These are phyloP conservation scores for Chrysopogon serrulatus DNA, from an alignment of 176 grass and related monocot species.

Conservation along the genomic window DNA sequence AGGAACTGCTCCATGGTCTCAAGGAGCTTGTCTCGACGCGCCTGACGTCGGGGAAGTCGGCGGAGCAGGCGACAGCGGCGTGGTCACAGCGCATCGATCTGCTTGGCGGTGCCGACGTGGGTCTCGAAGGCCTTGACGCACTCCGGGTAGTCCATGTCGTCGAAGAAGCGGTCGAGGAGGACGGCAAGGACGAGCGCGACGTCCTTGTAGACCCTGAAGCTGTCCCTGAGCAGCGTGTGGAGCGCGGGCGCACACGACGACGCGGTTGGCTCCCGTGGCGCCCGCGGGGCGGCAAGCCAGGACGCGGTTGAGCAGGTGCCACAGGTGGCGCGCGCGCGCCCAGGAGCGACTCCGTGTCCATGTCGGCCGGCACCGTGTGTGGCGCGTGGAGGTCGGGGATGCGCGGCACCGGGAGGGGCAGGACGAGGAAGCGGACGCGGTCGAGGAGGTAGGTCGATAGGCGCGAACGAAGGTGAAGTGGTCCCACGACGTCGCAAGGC, in stretches of 20 bases:
- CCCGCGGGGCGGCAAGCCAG: slow-evolving; percentile 80
- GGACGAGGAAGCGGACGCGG: slow-evolving; percentile 51
- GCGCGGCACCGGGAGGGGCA: slow-evolving; percentile 23
- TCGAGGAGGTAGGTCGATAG: slow-evolving; percentile 73
- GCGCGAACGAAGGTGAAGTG: slow-evolving; percentile 70
- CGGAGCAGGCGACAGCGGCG: slow-evolving; percentile 35
- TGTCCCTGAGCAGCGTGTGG: slow-evolving; percentile 35
- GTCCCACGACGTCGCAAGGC: slow-evolving; percentile 70
- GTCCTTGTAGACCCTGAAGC: slow-evolving; percentile 52
- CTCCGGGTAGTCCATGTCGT: slow-evolving; percentile 70
- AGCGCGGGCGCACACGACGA: slow-evolving; percentile 49
- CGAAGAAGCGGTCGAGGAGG: slow-evolving; percentile 78
- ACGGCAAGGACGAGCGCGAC: slow-evolving; percentile 40
- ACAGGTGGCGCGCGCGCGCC: slow-evolving; percentile 51
- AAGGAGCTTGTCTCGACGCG: slow-evolving; percentile 56
- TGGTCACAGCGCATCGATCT: slow-evolving; percentile 56
- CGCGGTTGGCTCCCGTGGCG: slow-evolving; percentile 32
- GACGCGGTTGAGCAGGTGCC: slow-evolving; percentile 46
- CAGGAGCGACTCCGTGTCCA: slow-evolving; percentile 62
- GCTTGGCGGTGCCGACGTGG: slow-evolving; percentile 51
- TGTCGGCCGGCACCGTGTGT: no score
- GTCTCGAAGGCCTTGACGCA: slow-evolving; percentile 75
- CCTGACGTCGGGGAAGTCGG: slow-evolving; percentile 57
- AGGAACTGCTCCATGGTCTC: slow-evolving; percentile 74
- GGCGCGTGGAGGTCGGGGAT: no score